Evolutionary conservation across 306 rosid species (phyloP).

Genomic region (Vigna mungo): DNA sequence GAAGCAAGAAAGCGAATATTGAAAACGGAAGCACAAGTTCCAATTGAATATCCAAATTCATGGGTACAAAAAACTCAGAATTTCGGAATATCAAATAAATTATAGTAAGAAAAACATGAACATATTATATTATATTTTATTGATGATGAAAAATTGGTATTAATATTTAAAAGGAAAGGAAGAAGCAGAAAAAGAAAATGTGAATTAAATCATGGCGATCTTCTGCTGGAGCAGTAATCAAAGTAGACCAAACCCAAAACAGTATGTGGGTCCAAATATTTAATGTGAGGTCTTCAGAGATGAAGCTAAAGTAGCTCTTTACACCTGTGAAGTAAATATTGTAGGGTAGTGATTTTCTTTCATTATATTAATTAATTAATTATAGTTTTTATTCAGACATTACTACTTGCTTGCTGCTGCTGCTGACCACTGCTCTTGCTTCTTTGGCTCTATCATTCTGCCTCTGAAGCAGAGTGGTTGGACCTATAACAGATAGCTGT

Average conservation of each 20-base stretch:
- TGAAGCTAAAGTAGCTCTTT: not conserved
- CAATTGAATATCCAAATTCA: too few relatives aligned
- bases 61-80: too few relatives aligned
- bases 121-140: too few relatives aligned
- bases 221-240: conserved; percentile 28
- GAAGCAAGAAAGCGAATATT: too few relatives aligned
- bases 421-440: not conserved
- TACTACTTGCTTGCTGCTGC: not conserved
- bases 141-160: too few relatives aligned
- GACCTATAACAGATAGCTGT: conserved; percentile 2
- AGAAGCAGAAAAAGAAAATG: not conserved
- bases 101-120: too few relatives aligned
- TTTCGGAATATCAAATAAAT: too few relatives aligned
- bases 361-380: not conserved
- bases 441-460: conserved; percentile 15
- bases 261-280: conserved; percentile 31
- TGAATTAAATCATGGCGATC: conserved; percentile 21
- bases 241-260: conserved; percentile 15
- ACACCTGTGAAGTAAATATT: not conserved
- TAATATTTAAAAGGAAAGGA: too few relatives aligned
- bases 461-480: not conserved
- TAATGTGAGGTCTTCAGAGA: not conserved
- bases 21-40: not conserved
- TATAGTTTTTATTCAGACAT: not conserved
- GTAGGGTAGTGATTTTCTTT: not conserved